Evolutionary conservation across 305 asterid genomes (phyloP).

Genomic region (Fraxinus angustifolia): DNA sequence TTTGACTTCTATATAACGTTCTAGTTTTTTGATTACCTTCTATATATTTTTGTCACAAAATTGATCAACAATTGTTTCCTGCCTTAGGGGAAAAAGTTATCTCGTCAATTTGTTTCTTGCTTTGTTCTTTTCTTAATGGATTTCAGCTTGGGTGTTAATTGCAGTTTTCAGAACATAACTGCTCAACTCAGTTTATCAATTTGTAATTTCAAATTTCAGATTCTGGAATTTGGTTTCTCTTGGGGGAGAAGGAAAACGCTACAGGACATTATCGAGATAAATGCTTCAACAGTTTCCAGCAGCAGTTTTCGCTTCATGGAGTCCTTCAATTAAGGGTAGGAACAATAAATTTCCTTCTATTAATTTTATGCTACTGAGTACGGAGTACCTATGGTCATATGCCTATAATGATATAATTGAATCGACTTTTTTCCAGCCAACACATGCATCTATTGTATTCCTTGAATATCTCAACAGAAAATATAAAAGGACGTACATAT

Average conservation of each 20-base stretch:
- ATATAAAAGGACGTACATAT: neutral
- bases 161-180: neutral
- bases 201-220: constrained; percentile 10
- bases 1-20: neutral
- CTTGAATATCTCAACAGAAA: neutral
- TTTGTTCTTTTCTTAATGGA: neutral
- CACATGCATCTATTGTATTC: neutral
- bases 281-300: constrained; percentile 44
- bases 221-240: constrained; percentile 10
- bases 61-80: neutral
- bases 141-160: neutral
- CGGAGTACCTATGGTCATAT: constrained; percentile 3
- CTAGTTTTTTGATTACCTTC: neutral
- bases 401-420: neutral
- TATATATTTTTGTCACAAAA: neutral
- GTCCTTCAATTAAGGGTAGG: constrained; percentile 35
- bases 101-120: neutral
- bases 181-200: neutral
- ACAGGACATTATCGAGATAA: constrained; percentile 6
- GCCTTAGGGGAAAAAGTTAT: neutral
- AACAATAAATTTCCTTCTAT: neutral
- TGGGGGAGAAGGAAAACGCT: constrained; percentile 1
- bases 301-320: constrained; percentile 37
- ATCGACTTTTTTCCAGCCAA: neutral
- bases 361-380: neutral